A percentile compares a stretch with the other conserved stretches of the same genome.
Evolutionary conservation across 1,284 basidiomycete species (phyloP).

Genomic region (Pterulicium gracile): DNA sequence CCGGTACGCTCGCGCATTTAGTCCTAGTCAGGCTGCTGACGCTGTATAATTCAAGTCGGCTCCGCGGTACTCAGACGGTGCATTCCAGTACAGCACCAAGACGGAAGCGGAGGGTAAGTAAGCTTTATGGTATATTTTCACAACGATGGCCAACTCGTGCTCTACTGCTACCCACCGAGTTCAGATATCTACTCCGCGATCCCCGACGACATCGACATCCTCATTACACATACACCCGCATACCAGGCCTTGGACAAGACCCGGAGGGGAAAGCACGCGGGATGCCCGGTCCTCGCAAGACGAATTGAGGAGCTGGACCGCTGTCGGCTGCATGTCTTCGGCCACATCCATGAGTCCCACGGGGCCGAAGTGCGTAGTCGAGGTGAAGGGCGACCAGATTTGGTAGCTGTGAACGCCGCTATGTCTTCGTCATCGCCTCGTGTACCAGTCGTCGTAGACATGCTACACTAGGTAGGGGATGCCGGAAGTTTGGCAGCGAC

Average conservation of each 20-base stretch:
- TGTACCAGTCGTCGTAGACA: no score
- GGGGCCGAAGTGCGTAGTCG: conserved; percentile 28
- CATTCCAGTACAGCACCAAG: neutral
- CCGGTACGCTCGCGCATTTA: neutral
- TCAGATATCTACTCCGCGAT: neutral
- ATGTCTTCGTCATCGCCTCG: no score
- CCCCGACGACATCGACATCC: conserved; percentile 21
- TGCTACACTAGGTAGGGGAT: no score
- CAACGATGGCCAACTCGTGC: neutral
- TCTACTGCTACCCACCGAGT: neutral
- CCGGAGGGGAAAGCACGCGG: conserved; percentile 23
- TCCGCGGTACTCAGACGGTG: neutral
- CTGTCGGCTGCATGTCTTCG: conserved; percentile 45
- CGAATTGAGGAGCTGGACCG: conserved; percentile 24
- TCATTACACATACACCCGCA: conserved; percentile 58
- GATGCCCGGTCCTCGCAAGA: conserved; percentile 33
- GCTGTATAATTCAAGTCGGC: neutral
- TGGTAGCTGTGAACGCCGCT: neutral
- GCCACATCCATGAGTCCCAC: conserved; percentile 58
- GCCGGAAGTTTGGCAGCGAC: no score
- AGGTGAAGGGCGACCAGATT: neutral
- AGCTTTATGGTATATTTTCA: no score
- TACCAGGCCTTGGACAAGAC: conserved; percentile 34
- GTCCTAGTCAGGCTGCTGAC: neutral
- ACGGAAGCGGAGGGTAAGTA: neutral